phyloP scores from a whole-genome alignment of 2,329 filamentous ascomycete genomes.

The Escovopsis sp. region DNA sequence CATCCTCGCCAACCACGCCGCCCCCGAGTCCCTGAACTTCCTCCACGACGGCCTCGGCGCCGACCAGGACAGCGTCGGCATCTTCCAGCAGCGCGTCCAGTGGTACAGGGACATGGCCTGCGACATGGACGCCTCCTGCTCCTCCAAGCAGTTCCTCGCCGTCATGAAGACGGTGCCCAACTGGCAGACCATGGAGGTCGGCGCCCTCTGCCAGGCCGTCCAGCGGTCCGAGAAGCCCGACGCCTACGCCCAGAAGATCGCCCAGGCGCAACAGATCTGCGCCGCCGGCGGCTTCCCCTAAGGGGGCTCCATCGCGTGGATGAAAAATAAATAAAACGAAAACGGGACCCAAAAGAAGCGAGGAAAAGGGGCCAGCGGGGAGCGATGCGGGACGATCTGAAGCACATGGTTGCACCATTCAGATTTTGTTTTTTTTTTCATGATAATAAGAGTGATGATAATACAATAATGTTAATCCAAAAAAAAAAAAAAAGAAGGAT shows the following conservation, averaged over 20 bases:
- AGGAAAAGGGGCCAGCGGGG: too few relatives aligned
- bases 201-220: conserved; percentile 11
- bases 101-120: conserved; percentile 10
- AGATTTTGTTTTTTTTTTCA: too few relatives aligned
- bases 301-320: background rate
- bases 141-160: conserved; percentile 8
- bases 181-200: conserved; percentile 10
- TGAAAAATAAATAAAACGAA: background rate
- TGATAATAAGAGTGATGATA: too few relatives aligned
- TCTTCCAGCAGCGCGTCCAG: conserved; percentile 11
- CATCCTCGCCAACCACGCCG: conserved; percentile 9
- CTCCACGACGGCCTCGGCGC: conserved; percentile 9
- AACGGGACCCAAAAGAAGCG: conserved; percentile 6
- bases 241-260: conserved; percentile 7
- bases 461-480: too few relatives aligned
- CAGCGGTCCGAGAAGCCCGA: conserved; percentile 10
- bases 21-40: conserved; percentile 8
- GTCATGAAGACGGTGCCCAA: conserved; percentile 9
- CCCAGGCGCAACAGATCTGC: conserved; percentile 7
- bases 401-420: too few relatives aligned
- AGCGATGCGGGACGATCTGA: too few relatives aligned
- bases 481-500: too few relatives aligned
- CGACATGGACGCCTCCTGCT: conserved; percentile 10
- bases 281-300: conserved; percentile 7
- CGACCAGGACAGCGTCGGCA: conserved; percentile 11